A percentile compares a stretch with the other conserved stretches of the same genome.
These are phyloP conservation scores for Pontederia paniculata DNA, from an alignment of 176 grass and related monocot species.

Conservation along the genomic window DNA sequence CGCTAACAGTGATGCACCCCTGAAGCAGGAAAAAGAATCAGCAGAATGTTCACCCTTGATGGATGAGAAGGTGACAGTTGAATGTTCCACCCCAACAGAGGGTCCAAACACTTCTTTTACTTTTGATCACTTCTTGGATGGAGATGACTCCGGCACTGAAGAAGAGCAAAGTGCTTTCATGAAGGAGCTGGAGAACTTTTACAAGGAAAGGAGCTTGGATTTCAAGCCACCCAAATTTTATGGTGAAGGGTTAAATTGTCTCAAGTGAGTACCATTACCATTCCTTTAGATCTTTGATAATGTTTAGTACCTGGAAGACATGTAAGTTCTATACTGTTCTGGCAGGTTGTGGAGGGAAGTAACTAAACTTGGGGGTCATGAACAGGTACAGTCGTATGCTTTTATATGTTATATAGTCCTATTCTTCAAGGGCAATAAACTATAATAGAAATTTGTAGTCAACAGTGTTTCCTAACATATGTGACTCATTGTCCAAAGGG, in stretches of 20 bases:
- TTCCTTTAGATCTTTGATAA: neutral
- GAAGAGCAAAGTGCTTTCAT: constrained; percentile 87
- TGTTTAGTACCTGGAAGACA: neutral
- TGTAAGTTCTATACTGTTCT: constrained; percentile 11
- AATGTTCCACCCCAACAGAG: neutral
- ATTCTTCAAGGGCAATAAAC: neutral
- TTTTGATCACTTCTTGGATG: constrained; percentile 54
- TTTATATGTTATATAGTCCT: neutral
- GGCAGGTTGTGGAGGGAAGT: constrained; percentile 98
- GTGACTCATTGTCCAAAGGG: neutral
- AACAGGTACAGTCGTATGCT: constrained; percentile 44
- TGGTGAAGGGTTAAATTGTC: constrained; percentile 93
- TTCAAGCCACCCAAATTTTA: constrained; percentile 99
- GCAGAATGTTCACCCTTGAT: too few species aligned
- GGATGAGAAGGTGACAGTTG: too few species aligned
- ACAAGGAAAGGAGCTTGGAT: constrained; percentile 64
- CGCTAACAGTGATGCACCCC: too few species aligned
- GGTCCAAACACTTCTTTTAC: constrained; percentile 28
- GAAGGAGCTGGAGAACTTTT: constrained; percentile 83
- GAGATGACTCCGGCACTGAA: constrained; percentile 82
- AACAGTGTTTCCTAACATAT: neutral
- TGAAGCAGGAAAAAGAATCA: too few species aligned
- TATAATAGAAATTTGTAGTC: too few species aligned
- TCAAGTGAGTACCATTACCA: constrained; percentile 49
- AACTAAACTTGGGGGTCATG: constrained; percentile 82